These are phyloP conservation scores for Chrysanthemum makinoi DNA, from an alignment of 129 eudicot genomes.

Conservation along the genomic window DNA sequence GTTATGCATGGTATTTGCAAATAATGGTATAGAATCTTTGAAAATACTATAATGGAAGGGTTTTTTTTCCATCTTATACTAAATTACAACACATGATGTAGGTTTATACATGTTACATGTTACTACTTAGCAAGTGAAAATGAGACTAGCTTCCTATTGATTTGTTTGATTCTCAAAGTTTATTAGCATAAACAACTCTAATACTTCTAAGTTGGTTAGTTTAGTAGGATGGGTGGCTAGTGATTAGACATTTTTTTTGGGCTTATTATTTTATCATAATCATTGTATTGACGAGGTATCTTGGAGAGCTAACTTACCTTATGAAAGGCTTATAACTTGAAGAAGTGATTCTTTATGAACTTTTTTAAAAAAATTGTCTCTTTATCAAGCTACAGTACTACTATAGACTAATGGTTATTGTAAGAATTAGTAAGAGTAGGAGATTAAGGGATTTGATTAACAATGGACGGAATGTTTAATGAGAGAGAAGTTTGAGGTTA, in stretches of 20 bases:
- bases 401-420: no score
- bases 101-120: neutral
- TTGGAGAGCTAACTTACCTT: neutral
- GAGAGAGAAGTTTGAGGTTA: no score
- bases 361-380: neutral
- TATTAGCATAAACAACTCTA: neutral
- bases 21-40: no score
- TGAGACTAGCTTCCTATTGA: neutral
- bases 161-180: neutral
- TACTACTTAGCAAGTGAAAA: neutral
- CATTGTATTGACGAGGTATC: neutral
- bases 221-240: neutral
- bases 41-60: neutral
- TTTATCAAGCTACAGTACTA: no score
- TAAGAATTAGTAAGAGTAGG: no score
- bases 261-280: neutral
- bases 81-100: neutral
- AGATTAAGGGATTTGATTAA: no score
- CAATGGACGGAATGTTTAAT: no score
- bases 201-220: neutral
- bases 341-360: neutral
- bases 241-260: neutral
- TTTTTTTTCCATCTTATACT: conserved; percentile 1
- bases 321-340: neutral
- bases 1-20: no score